Evolutionary conservation across 495 filamentous ascomycete species (phyloP).

Genomic region (Trichoderma parareesei): DNA sequence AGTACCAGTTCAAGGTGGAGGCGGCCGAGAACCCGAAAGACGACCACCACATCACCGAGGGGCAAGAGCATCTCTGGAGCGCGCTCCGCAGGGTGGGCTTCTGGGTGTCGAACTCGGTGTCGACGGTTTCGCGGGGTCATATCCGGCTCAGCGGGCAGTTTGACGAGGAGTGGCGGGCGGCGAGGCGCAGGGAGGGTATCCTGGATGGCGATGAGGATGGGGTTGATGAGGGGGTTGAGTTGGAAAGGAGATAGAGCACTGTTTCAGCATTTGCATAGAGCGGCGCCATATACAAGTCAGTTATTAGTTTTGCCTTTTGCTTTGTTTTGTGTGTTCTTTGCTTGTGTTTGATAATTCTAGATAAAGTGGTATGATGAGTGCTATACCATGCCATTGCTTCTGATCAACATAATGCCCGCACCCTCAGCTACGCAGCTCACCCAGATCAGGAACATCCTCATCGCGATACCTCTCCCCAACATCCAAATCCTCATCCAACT

Average conservation of each 20-base stretch:
- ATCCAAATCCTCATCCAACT: background rate
- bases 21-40: constrained; percentile 70
- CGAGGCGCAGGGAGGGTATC: constrained; percentile 31
- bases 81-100: constrained; percentile 49
- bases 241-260: constrained; percentile 36
- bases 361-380: background rate
- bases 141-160: constrained; percentile 34
- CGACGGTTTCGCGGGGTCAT: constrained; percentile 38
- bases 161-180: constrained; percentile 17
- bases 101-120: constrained; percentile 47
- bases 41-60: constrained; percentile 34
- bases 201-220: constrained; percentile 56
- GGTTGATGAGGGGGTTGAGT: constrained; percentile 53
- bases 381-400: background rate
- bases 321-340: background rate
- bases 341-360: background rate
- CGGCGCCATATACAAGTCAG: background rate
- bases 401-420: too few relatives aligned
- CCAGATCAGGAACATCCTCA: constrained; percentile 20
- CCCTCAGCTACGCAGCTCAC: constrained; percentile 9
- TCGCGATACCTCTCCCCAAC: constrained; percentile 6
- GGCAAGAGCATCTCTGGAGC: constrained; percentile 64
- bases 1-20: constrained; percentile 96
- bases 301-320: background rate
- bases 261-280: background rate